Evolutionary conservation across 2,329 filamentous ascomycete species (phyloP).

Genomic region (Penicillium corylophilum): DNA sequence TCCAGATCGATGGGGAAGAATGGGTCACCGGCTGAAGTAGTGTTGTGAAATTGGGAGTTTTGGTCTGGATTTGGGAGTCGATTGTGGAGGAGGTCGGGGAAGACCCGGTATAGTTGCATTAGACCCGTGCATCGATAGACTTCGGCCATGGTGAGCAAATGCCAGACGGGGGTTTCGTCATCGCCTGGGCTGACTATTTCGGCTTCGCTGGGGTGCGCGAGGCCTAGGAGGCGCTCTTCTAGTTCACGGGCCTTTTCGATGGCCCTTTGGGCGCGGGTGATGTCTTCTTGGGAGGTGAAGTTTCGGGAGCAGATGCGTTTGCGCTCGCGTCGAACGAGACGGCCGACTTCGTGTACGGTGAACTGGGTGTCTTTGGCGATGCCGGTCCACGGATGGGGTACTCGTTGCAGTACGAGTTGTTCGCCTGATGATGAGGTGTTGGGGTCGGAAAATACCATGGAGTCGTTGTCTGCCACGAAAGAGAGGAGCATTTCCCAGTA

Average conservation of each 20-base stretch:
- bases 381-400: constrained; percentile 42
- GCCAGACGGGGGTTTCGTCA: constrained; percentile 52
- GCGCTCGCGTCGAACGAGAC: constrained; percentile 39
- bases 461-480: constrained; percentile 50
- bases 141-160: constrained; percentile 55
- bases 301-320: constrained; percentile 33
- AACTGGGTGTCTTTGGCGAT: constrained; percentile 40
- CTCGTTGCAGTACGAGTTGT: constrained; percentile 32
- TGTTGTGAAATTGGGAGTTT: constrained; percentile 1
- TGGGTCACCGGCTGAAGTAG: constrained; percentile 13
- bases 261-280: constrained; percentile 32
- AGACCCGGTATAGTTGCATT: constrained; percentile 56
- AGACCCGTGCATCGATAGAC: constrained; percentile 54
- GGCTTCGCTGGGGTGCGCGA: constrained; percentile 48
- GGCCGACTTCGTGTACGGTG: constrained; percentile 47
- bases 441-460: constrained; percentile 24
- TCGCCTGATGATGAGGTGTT: constrained; percentile 23
- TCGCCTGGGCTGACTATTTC: constrained; percentile 54
- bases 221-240: constrained; percentile 49
- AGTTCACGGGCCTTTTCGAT: constrained; percentile 41
- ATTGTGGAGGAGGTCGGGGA: constrained; percentile 51
- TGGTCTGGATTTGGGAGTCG: constrained; percentile 33
- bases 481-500: constrained; percentile 62
- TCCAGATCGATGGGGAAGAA: constrained; percentile 26
- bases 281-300: constrained; percentile 41